A percentile compares a stretch with the other conserved stretches of the same genome.
Evolutionary conservation across 169 alveolate genomes (phyloP).

Genomic region (Plasmodium knowlesi): DNA sequence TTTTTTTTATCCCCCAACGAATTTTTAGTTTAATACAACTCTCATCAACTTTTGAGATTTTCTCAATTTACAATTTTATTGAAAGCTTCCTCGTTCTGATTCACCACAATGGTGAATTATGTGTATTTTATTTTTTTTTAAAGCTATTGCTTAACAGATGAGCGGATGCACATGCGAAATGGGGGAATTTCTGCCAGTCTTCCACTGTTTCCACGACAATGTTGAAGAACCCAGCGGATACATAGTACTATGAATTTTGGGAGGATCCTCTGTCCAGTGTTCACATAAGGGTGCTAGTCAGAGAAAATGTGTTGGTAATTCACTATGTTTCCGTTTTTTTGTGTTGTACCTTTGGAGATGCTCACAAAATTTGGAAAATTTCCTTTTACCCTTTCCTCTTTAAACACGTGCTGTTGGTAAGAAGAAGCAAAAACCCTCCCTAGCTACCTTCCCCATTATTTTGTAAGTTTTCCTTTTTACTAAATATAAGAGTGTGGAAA

Average conservation of each 20-base stretch:
- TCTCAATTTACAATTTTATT: constrained; percentile 14
- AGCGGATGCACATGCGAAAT: background rate
- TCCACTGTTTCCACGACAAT: background rate
- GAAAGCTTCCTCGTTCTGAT: background rate
- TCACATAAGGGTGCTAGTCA: background rate
- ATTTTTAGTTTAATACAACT: constrained; percentile 6
- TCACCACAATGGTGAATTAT: background rate
- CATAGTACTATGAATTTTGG: background rate
- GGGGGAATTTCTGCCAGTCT: background rate
- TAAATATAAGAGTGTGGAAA: background rate
- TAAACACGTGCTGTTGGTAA: background rate
- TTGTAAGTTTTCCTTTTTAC: background rate
- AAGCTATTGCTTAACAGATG: background rate
- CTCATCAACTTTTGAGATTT: background rate
- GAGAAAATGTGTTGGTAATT: background rate
- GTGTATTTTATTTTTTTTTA: background rate
- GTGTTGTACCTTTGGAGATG: background rate
- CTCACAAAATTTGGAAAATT: background rate
- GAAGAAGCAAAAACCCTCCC: background rate
- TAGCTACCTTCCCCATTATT: background rate
- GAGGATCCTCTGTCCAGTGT: background rate
- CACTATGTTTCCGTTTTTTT: background rate
- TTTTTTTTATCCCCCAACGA: constrained; percentile 3
- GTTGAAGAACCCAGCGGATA: background rate
- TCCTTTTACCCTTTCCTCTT: background rate